A percentile compares a stretch with the other conserved stretches of the same genome.
Conservation (phyloP, 2,329 filamentous ascomycete species). For the Zymoseptoria crescenta region DNA sequence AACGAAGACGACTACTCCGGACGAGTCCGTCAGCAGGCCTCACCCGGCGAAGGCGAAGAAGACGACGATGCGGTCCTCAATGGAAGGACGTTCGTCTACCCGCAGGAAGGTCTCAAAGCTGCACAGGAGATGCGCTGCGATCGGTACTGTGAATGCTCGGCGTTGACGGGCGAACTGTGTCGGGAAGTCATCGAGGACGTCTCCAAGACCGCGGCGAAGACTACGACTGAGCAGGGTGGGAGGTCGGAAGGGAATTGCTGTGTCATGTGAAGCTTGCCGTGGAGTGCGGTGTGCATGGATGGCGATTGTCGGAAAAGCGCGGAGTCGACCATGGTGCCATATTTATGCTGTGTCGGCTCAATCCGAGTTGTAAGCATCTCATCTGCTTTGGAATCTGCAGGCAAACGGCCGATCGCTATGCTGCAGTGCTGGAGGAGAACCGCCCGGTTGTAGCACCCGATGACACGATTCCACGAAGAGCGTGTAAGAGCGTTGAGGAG, state of each 20-base stretch:
- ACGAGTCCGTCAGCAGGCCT: constrained; percentile 10
- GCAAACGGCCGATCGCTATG: too few relatives aligned
- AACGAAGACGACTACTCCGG: constrained; percentile 35
- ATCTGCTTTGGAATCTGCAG: too few relatives aligned
- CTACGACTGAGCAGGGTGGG: constrained; percentile 47
- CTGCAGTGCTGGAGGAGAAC: too few relatives aligned
- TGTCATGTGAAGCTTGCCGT: constrained; percentile 13
- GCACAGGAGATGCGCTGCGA: constrained; percentile 55
- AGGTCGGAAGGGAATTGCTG: constrained; percentile 18
- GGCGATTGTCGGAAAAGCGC: neutral
- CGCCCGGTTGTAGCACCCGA: too few relatives aligned
- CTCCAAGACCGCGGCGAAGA: constrained; percentile 50
- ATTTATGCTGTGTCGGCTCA: too few relatives aligned
- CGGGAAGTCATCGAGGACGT: constrained; percentile 54
- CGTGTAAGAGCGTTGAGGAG: too few relatives aligned
- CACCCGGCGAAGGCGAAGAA: constrained; percentile 13
- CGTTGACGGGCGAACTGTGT: constrained; percentile 50
- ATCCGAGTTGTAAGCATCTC: too few relatives aligned
- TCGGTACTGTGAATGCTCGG: constrained; percentile 56
- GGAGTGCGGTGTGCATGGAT: too few relatives aligned
- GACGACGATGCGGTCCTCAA: constrained; percentile 27
- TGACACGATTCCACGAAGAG: too few relatives aligned
- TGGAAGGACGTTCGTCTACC: constrained; percentile 41
- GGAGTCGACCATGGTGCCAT: too few relatives aligned
- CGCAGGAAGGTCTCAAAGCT: constrained; percentile 41